Conservation (phyloP, 2,329 filamentous ascomycete species). For the Lecanicillium sp. region DNA sequence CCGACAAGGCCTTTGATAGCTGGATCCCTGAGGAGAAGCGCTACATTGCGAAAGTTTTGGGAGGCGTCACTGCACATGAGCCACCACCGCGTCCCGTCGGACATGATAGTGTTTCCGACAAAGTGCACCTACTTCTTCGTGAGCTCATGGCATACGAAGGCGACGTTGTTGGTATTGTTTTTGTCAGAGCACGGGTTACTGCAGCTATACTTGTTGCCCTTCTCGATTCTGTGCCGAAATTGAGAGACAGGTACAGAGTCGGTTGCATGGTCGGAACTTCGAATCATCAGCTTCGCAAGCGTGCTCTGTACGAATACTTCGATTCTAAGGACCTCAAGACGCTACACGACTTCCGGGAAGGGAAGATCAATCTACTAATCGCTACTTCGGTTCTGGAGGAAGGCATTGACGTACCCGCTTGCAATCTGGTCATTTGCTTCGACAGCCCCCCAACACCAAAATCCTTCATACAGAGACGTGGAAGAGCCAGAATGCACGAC, state of each 20-base stretch:
- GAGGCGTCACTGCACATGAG: conserved; percentile 26
- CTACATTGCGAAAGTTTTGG: conserved; percentile 47
- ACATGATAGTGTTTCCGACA: conserved; percentile 43
- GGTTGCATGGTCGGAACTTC: conserved; percentile 53
- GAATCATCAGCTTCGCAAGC: conserved; percentile 27
- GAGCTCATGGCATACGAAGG: conserved; percentile 40
- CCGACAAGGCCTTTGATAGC: conserved; percentile 26
- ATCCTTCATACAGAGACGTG: conserved; percentile 53
- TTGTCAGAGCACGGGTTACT: conserved; percentile 57
- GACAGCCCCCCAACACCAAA: conserved; percentile 45
- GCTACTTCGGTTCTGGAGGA: conserved; percentile 62
- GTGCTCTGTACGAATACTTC: conserved; percentile 35
- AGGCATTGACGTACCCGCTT: conserved; percentile 60
- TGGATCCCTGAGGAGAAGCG: conserved; percentile 46
- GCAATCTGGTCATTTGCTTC: conserved; percentile 57
- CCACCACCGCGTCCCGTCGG: conserved; percentile 16
- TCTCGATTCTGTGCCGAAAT: conserved; percentile 45
- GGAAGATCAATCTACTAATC: conserved; percentile 51
- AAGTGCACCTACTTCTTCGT: conserved; percentile 48
- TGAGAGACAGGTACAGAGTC: conserved; percentile 40
- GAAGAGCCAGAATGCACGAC: conserved; percentile 43
- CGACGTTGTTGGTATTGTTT: conserved; percentile 54
- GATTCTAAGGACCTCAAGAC: conserved; percentile 27
- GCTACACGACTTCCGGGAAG: conserved; percentile 45
- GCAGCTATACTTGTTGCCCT: conserved; percentile 55